phyloP scores from a whole-genome alignment of 495 filamentous ascomycete genomes.

The Durotheca rogersii region DNA sequence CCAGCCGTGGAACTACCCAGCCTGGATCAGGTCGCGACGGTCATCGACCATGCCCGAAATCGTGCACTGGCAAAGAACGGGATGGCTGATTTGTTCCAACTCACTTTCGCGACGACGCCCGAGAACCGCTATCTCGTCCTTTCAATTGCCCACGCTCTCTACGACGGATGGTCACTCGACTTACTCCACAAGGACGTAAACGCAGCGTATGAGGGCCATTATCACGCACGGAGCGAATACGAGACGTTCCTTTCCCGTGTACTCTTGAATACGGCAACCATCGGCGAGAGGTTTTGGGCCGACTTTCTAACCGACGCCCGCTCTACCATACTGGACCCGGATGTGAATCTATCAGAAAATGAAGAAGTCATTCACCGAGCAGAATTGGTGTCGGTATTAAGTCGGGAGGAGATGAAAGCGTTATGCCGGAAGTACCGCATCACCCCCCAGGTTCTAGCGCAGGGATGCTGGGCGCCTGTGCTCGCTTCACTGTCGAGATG shows the following conservation, averaged over 20 bases:
- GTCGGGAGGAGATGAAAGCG: conserved; percentile 35
- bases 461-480: conserved; percentile 64
- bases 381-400: conserved; percentile 48
- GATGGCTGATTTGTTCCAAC: conserved; percentile 43
- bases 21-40: conserved; percentile 23
- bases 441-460: conserved; percentile 64
- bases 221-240: conserved; percentile 45
- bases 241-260: conserved; percentile 50
- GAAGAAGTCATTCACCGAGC: conserved; percentile 38
- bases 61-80: conserved; percentile 31
- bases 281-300: conserved; percentile 60
- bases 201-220: conserved; percentile 53
- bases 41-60: conserved; percentile 34
- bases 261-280: conserved; percentile 36
- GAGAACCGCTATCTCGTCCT: conserved; percentile 55
- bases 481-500: conserved; percentile 55
- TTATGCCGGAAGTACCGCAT: conserved; percentile 60
- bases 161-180: conserved; percentile 72
- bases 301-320: conserved; percentile 53
- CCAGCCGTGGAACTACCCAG: conserved; percentile 18
- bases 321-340: conserved; percentile 39
- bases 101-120: conserved; percentile 39
- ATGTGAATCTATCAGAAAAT: background rate
- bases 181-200: conserved; percentile 67
- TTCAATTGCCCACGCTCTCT: conserved; percentile 76